A percentile compares a stretch with the other conserved stretches of the same genome.
These are phyloP conservation scores for Fusarium floridanum DNA, from an alignment of 2,329 filamentous ascomycete species.

Conservation along the genomic window DNA sequence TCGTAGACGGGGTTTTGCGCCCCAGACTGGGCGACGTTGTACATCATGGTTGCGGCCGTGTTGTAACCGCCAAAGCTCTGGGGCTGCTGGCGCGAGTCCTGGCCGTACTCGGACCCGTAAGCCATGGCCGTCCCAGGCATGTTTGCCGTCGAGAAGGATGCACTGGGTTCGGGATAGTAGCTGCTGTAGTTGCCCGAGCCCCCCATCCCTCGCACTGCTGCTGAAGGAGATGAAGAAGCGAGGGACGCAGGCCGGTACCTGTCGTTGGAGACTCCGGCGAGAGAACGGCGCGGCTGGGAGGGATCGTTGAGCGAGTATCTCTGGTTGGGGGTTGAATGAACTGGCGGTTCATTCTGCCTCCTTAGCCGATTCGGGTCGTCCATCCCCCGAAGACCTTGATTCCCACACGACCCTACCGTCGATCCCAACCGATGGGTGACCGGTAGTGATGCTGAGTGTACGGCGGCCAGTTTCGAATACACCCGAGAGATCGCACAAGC, in stretches of 20 bases:
- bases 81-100: constrained; percentile 69
- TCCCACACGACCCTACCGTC: no score
- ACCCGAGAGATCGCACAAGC: no score
- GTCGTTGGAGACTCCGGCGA: constrained; percentile 52
- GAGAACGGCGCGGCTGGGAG: constrained; percentile 58
- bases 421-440: no score
- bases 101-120: constrained; percentile 76
- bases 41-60: constrained; percentile 76
- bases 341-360: no score
- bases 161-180: constrained; percentile 70
- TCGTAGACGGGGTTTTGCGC: constrained; percentile 79
- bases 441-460: no score
- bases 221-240: constrained; percentile 61
- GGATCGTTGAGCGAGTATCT: constrained; percentile 66
- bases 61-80: constrained; percentile 71
- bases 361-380: no score
- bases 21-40: constrained; percentile 77
- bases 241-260: constrained; percentile 63
- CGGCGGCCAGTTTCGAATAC: no score
- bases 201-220: constrained; percentile 64
- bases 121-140: constrained; percentile 67
- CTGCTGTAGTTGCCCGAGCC: constrained; percentile 68
- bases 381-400: no score
- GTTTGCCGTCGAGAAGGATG: constrained; percentile 66
- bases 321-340: no score